These are phyloP conservation scores for Suillus plorans DNA, from an alignment of 768 basidiomycete genomes.

Conservation along the genomic window DNA sequence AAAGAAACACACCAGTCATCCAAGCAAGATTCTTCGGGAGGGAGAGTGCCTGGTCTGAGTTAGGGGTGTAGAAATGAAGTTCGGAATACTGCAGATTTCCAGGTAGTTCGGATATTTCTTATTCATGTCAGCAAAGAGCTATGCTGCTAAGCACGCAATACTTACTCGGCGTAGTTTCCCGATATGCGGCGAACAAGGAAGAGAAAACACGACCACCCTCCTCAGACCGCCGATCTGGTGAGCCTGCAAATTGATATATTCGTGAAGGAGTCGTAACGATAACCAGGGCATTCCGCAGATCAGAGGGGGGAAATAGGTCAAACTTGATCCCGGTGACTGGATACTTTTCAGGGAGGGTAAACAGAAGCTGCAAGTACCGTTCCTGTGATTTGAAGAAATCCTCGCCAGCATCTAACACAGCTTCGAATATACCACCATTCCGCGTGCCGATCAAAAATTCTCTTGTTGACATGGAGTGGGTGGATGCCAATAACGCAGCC, in stretches of 20 bases:
- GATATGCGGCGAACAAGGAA: slow-evolving; percentile 68
- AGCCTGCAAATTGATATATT: slow-evolving; percentile 87
- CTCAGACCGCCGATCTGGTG: slow-evolving; percentile 63
- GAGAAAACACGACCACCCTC: slow-evolving; percentile 78
- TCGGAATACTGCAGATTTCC: slow-evolving; percentile 75
- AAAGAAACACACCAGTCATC: slow-evolving; percentile 71
- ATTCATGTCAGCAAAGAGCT: slow-evolving; percentile 21
- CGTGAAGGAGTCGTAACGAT: slow-evolving; percentile 83
- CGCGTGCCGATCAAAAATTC: slow-evolving; percentile 86
- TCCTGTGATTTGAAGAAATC: slow-evolving; percentile 91
- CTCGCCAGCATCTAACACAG: slow-evolving; percentile 86
- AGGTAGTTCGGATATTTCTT: slow-evolving; percentile 91
- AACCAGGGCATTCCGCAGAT: slow-evolving; percentile 64
- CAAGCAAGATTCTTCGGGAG: slow-evolving; percentile 80
- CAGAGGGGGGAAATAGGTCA: slow-evolving; percentile 67
- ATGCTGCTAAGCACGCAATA: slow-evolving; percentile 17
- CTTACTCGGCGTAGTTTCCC: slow-evolving; percentile 80
- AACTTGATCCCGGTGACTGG: slow-evolving; percentile 85
- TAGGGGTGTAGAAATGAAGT: slow-evolving; percentile 75
- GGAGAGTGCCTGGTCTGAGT: slow-evolving; percentile 66
- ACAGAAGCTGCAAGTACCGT: slow-evolving; percentile 71
- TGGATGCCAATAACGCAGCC: slow-evolving; percentile 57
- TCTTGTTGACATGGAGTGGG: slow-evolving; percentile 71
- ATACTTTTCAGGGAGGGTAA: slow-evolving; percentile 76
- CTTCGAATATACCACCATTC: slow-evolving; percentile 86